phyloP scores from a whole-genome alignment of 768 basidiomycete species.

The Pleurotus platypus region DNA sequence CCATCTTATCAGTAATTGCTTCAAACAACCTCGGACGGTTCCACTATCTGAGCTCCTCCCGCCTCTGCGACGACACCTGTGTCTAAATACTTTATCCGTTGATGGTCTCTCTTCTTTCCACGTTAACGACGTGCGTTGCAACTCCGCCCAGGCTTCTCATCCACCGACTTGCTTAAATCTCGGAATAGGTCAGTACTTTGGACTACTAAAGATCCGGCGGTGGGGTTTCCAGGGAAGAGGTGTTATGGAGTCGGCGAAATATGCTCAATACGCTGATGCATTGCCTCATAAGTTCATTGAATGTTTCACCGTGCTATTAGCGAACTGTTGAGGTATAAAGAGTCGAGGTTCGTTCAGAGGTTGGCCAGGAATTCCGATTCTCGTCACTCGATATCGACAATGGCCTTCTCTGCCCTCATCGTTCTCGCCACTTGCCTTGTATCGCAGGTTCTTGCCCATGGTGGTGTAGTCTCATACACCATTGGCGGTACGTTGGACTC shows the following conservation, averaged over 20 bases:
- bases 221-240: background rate
- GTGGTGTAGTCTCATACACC: constrained; percentile 32
- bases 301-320: background rate
- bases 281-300: too few species aligned
- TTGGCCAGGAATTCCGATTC: background rate
- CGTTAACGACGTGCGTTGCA: background rate
- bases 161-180: background rate
- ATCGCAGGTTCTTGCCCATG: constrained; percentile 29
- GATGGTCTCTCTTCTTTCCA: background rate
- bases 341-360: background rate
- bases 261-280: background rate
- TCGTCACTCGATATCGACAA: background rate
- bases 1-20: background rate
- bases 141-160: too few species aligned
- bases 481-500: constrained; percentile 22
- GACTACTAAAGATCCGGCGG: background rate
- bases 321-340: background rate
- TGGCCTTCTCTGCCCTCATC: constrained; percentile 17
- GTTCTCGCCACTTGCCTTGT: constrained; percentile 25
- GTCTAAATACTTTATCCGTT: background rate
- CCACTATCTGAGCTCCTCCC: background rate
- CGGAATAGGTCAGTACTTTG: background rate
- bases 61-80: background rate
- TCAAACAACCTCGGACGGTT: background rate
- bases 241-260: constrained; percentile 2